Evolutionary conservation across 768 basidiomycete genomes (phyloP), one percentile per base, ranked within the genome.

Genomic region (Boletus tomentosulus): DNA sequence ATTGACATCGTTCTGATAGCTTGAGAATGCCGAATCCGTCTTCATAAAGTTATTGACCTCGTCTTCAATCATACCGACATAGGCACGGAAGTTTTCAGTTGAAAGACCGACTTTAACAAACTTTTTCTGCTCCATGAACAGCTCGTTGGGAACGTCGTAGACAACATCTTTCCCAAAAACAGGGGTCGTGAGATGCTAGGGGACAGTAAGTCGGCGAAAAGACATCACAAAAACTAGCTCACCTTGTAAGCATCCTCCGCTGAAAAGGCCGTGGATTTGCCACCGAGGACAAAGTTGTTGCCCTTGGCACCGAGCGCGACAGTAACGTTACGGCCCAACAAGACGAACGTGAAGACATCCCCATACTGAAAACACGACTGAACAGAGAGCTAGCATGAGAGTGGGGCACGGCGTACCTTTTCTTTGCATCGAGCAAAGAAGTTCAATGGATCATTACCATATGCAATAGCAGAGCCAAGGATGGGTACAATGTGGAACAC

Each of bases 101-200:
- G 93, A 90, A 22, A 99, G 83, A 24, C 97, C 95, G 57, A 93
- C 85, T 75, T 99, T 99, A 71, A 98, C 87, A 66, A 98, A 98
- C 68, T 88, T 89, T 79, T 99, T 99, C 71, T 99, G 97, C 64
- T 99, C 94, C 95, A 99, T 98, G 71, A 99, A 86, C 43, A 89
- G 74, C 45, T 95, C 90, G 70, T 98, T 98, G 31, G 97, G 96
- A 48, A 91, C 85, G 62, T 98, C 97, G 68, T 98, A 99, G 11
- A 98, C 95, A 44, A 99, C 97, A 45, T 92, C 95, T 66, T 92
- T 93, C 43, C 97, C 97, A 64, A 99, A 99, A 12, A 98, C 86
- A 4, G 96, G 96, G 0, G 89, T 95, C 0, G 94, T 96, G 43
- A 95, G 73, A 66, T 90, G 88, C 93, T 96, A 60, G 13, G 27